Percentiles rank a stretch among this genome's conserved stretches.
Conservation (phyloP, 1,139 yeast species). For the Saccharomyces hybrid region DNA sequence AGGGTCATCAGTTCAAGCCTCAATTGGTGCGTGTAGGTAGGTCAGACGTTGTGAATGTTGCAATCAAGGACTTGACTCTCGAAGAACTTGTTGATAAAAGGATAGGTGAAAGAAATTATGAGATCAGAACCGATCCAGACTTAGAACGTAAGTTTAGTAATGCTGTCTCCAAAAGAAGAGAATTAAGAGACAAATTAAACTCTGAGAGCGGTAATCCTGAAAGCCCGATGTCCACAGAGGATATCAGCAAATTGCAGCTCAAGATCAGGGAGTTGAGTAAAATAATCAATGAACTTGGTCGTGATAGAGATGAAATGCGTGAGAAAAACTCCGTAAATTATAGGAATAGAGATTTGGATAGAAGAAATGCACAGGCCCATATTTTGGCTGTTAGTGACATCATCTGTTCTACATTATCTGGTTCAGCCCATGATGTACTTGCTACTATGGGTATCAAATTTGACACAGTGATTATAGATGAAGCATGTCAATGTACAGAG, state of each 20-base stretch:
- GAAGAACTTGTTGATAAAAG: slow-evolving; percentile 80
- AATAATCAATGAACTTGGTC: slow-evolving; percentile 61
- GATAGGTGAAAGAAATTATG: slow-evolving; percentile 40
- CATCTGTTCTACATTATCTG: slow-evolving; percentile 88
- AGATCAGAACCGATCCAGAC: slow-evolving; percentile 31
- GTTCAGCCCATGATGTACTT: slow-evolving; percentile 86
- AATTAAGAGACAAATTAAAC: slow-evolving; percentile 22
- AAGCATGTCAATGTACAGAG: slow-evolving; percentile 97
- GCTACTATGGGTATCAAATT: slow-evolving; percentile 68
- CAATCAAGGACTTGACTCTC: slow-evolving; percentile 75
- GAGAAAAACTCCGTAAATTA: slow-evolving; percentile 60
- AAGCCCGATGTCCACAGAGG: slow-evolving; percentile 27
- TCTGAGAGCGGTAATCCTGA: slow-evolving; percentile 27
- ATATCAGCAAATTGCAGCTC: slow-evolving; percentile 41
- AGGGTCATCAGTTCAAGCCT: slow-evolving; percentile 56
- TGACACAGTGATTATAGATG: slow-evolving; percentile 91
- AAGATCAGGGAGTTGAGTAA: slow-evolving; percentile 49
- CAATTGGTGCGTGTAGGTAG: slow-evolving; percentile 82
- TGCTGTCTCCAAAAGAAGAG: slow-evolving; percentile 24
- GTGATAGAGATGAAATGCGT: slow-evolving; percentile 69
- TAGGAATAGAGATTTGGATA: slow-evolving; percentile 72
- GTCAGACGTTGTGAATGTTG: slow-evolving; percentile 76
- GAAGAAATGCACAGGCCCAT: slow-evolving; percentile 65
- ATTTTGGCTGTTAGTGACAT: slow-evolving; percentile 74
- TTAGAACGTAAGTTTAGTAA: slow-evolving; percentile 27